These are phyloP conservation scores for Lecanicillium sp. DNA, from an alignment of 2,329 filamentous ascomycete species.

Conservation along the genomic window DNA sequence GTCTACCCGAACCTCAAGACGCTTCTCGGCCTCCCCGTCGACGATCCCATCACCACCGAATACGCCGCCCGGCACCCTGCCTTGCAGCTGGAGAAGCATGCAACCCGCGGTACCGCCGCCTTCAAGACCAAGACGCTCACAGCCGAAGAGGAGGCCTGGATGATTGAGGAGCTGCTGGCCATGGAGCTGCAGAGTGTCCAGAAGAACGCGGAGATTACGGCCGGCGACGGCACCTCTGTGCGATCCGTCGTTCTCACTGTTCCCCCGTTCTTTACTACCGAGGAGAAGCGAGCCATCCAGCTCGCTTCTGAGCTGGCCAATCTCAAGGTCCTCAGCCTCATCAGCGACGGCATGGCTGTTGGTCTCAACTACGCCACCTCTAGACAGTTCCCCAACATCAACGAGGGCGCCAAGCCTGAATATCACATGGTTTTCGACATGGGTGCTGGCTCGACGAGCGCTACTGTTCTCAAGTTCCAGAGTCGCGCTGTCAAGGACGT, in stretches of 20 bases:
- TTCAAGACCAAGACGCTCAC: constrained; percentile 69
- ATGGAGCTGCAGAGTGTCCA: constrained; percentile 94
- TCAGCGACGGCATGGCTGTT: constrained; percentile 87
- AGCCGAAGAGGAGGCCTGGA: constrained; percentile 56
- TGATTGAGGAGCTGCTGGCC: constrained; percentile 87
- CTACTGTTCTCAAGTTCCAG: constrained; percentile 84
- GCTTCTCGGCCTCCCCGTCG: constrained; percentile 67
- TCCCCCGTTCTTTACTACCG: constrained; percentile 80
- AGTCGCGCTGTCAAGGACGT: constrained; percentile 83
- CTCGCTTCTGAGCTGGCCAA: constrained; percentile 82
- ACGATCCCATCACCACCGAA: constrained; percentile 53
- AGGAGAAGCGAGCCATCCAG: constrained; percentile 82
- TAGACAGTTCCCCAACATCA: constrained; percentile 79
- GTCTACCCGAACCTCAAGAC: constrained; percentile 93
- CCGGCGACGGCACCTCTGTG: constrained; percentile 66
- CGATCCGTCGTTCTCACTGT: constrained; percentile 83
- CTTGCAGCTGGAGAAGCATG: constrained; percentile 56
- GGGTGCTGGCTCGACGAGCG: constrained; percentile 91
- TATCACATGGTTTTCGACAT: constrained; percentile 94
- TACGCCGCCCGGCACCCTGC: constrained; percentile 75
- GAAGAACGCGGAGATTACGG: constrained; percentile 77
- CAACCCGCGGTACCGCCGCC: constrained; percentile 61
- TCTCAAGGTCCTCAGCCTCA: constrained; percentile 72
- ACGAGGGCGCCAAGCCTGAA: constrained; percentile 78
- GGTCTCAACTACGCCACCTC: constrained; percentile 92